phyloP scores from a whole-genome alignment of 805 yeast species.

The Kuraishia capsulata region DNA sequence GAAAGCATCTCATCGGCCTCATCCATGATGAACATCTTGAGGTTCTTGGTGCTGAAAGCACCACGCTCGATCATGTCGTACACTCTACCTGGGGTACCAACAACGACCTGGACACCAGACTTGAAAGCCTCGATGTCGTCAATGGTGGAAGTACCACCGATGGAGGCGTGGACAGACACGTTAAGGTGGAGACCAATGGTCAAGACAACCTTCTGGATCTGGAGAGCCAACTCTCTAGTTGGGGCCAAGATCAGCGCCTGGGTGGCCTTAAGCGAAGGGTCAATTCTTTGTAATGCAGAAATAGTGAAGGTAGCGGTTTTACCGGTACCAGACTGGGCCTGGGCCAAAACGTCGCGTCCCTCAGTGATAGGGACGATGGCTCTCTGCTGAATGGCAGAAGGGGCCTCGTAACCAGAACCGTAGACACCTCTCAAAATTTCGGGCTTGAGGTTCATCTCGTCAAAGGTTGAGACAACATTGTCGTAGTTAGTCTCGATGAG shows the following conservation, averaged over 20 bases:
- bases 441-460: conserved; percentile 68
- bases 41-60: conserved; percentile 58
- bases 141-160: conserved; percentile 84
- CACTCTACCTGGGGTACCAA: conserved; percentile 97
- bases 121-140: conserved; percentile 72
- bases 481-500: conserved; percentile 93
- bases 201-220: conserved; percentile 81
- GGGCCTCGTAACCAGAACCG: conserved; percentile 90
- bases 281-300: conserved; percentile 83
- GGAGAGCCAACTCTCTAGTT: conserved; percentile 92
- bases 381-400: conserved; percentile 96
- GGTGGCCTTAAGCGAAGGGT: conserved; percentile 58
- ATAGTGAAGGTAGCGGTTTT: conserved; percentile 97
- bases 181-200: conserved; percentile 85
- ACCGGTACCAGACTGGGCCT: conserved; percentile 99
- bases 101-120: conserved; percentile 79
- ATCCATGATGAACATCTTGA: conserved; percentile 85
- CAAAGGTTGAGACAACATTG: conserved; percentile 72
- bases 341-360: conserved; percentile 95
- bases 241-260: conserved; percentile 93
- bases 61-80: conserved; percentile 85
- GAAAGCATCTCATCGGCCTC: conserved; percentile 95
- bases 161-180: conserved; percentile 80
- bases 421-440: conserved; percentile 68
- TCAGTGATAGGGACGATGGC: conserved; percentile 92